These are phyloP conservation scores for Diplosphaera chodatii DNA, from an alignment of 139 green algal species.

Conservation along the genomic window DNA sequence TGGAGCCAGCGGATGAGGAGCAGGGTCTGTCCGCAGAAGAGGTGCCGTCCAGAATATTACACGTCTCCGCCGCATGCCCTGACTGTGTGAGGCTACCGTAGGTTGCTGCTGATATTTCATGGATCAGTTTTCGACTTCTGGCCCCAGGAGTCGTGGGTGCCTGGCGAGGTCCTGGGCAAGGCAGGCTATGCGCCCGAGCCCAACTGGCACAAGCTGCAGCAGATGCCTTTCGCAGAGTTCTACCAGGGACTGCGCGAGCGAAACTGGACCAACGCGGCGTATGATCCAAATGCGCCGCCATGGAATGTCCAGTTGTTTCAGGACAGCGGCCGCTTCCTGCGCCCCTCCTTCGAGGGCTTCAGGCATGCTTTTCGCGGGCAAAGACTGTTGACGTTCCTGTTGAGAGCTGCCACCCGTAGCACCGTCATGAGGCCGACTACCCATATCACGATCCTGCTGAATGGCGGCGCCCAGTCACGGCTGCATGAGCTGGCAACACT, in stretches of 20 bases:
- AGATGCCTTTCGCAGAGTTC: slow-evolving; percentile 54
- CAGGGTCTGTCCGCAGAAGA: background rate
- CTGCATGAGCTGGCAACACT: background rate
- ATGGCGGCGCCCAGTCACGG: too few species aligned
- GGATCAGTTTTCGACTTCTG: too few species aligned
- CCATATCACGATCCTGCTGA: too few species aligned
- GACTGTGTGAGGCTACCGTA: too few species aligned
- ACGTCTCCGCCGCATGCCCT: too few species aligned
- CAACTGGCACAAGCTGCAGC: slow-evolving; percentile 46
- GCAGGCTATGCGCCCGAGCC: slow-evolving; percentile 40
- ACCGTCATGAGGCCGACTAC: too few species aligned
- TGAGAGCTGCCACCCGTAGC: too few species aligned
- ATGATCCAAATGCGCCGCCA: slow-evolving; percentile 31
- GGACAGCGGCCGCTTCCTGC: slow-evolving; percentile 36
- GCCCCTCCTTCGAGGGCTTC: slow-evolving; percentile 46
- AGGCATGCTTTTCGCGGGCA: slow-evolving; percentile 11
- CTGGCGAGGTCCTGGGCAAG: slow-evolving; percentile 1
- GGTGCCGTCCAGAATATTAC: too few species aligned
- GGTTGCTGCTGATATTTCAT: background rate
- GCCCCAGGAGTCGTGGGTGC: background rate
- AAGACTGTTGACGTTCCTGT: too few species aligned
- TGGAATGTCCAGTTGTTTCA: slow-evolving; percentile 64
- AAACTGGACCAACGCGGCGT: slow-evolving; percentile 67
- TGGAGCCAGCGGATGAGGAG: slow-evolving; percentile 3
- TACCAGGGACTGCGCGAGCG: slow-evolving; percentile 58